Conservation (phyloP, 2,329 filamentous ascomycete species). For the Scleromitrula shiraiana region DNA sequence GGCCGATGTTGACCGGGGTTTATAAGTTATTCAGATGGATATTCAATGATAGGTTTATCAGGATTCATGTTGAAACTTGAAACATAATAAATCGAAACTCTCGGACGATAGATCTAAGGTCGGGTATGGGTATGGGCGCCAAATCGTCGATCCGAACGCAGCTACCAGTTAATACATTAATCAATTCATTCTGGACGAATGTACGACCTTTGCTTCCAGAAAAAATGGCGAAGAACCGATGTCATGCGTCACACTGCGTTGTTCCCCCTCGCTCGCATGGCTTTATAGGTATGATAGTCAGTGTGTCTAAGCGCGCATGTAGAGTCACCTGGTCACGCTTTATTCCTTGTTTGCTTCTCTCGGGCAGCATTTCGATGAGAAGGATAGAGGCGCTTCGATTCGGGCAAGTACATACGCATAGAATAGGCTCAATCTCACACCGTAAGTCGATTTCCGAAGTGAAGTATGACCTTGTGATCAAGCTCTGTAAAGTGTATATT, state of each 20-base stretch:
- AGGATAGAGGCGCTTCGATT: constrained; percentile 3
- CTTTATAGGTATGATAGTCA: neutral
- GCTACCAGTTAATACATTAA: neutral
- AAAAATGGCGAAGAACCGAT: constrained; percentile 2
- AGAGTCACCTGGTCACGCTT: constrained; percentile 5
- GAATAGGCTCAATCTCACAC: neutral
- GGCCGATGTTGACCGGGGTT: constrained; percentile 1
- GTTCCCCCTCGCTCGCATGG: neutral
- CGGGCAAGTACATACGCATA: constrained; percentile 6
- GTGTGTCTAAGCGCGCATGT: constrained; percentile 9
- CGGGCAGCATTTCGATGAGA: neutral
- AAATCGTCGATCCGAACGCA: neutral
- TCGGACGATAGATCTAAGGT: neutral
- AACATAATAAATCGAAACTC: neutral
- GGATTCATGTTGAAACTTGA: neutral
- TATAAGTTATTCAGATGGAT: neutral
- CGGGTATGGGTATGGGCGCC: neutral
- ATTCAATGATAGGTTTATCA: neutral
- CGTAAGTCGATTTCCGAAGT: neutral
- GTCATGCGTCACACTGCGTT: constrained; percentile 11
- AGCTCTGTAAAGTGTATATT: no score
- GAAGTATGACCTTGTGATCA: constrained; percentile 4
- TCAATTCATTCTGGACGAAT: constrained; percentile 1
- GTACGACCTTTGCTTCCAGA: constrained; percentile 2
- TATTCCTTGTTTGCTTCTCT: neutral